Conservation (phyloP, 73 alveolate species). For the Paraurostyla sp. region DNA sequence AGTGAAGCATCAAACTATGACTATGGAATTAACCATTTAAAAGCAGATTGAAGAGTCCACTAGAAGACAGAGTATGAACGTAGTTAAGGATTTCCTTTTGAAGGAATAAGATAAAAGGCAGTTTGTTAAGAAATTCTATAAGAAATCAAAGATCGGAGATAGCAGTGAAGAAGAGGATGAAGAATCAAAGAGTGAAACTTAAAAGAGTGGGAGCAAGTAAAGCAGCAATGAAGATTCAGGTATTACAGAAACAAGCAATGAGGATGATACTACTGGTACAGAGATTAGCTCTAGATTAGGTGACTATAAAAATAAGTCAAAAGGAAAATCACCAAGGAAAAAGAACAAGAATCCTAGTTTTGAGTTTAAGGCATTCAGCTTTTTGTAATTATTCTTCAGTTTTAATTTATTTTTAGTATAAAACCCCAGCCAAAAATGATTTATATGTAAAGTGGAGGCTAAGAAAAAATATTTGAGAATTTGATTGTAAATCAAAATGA, state of each 20-base stretch:
- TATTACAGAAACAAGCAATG: too few relatives aligned
- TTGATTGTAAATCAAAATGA: not conserved
- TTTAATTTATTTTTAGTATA: not conserved
- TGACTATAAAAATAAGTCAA: too few relatives aligned
- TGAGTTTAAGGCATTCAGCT: conserved; percentile 21
- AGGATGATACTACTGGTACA: not conserved
- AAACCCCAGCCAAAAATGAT: conserved; percentile 24
- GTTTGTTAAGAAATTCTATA: not conserved
- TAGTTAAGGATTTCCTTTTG: not conserved
- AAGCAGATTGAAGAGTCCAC: not conserved
- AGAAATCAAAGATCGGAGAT: not conserved
- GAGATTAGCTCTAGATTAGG: too few relatives aligned
- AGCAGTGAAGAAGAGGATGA: not conserved
- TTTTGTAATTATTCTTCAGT: not conserved
- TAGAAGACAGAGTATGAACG: not conserved
- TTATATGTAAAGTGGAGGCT: conserved; percentile 51
- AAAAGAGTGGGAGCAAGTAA: too few relatives aligned
- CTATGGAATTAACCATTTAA: not conserved
- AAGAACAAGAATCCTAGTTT: not conserved
- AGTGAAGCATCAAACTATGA: not conserved
- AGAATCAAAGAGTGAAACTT: not conserved
- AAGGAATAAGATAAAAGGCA: not conserved
- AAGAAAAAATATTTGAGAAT: conserved; percentile 22
- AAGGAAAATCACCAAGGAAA: too few relatives aligned
- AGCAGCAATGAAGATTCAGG: too few relatives aligned